Percentiles rank a stretch among this genome's conserved stretches.
phyloP scores from a whole-genome alignment of 345 rosid genomes.

The Sonneratia alba region DNA sequence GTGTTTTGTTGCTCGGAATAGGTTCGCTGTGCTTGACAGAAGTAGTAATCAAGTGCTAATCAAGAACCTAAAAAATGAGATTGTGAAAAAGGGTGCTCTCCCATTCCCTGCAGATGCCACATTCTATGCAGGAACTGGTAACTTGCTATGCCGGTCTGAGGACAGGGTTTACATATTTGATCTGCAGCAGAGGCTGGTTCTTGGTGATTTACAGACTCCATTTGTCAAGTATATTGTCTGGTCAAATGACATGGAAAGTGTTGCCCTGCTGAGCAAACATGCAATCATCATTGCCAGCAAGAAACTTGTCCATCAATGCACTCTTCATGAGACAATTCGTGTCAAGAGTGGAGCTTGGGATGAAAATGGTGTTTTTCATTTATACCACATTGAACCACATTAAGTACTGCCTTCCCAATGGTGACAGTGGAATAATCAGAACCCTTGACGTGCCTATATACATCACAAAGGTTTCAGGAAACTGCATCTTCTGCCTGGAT shows the following conservation, averaged over 20 bases:
- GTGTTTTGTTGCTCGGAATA: slow-evolving; percentile 72
- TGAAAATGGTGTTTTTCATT: slow-evolving; percentile 79
- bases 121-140: slow-evolving; percentile 90
- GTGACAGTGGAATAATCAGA: slow-evolving; percentile 74
- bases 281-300: slow-evolving; percentile 74
- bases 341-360: slow-evolving; percentile 98
- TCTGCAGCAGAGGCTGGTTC: slow-evolving; percentile 78
- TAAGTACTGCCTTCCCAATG: slow-evolving; percentile 91
- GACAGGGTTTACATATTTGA: slow-evolving; percentile 79
- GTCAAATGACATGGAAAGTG: slow-evolving; percentile 90
- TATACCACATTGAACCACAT: slow-evolving; percentile 84
- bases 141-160: slow-evolving; percentile 75
- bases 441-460: slow-evolving; percentile 85
- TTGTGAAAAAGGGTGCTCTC: slow-evolving; percentile 63
- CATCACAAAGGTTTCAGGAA: slow-evolving; percentile 65
- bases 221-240: slow-evolving; percentile 72
- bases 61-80: slow-evolving; percentile 71
- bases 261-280: slow-evolving; percentile 93
- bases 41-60: slow-evolving; percentile 74
- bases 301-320: slow-evolving; percentile 74
- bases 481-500: slow-evolving; percentile 67
- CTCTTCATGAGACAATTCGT: slow-evolving; percentile 87
- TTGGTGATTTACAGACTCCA: slow-evolving; percentile 80
- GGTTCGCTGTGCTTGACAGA: slow-evolving; percentile 90
- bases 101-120: slow-evolving; percentile 72